Evolutionary conservation across 2,329 filamentous ascomycete genomes (phyloP).

Genomic region (Fusarium anguioides): DNA sequence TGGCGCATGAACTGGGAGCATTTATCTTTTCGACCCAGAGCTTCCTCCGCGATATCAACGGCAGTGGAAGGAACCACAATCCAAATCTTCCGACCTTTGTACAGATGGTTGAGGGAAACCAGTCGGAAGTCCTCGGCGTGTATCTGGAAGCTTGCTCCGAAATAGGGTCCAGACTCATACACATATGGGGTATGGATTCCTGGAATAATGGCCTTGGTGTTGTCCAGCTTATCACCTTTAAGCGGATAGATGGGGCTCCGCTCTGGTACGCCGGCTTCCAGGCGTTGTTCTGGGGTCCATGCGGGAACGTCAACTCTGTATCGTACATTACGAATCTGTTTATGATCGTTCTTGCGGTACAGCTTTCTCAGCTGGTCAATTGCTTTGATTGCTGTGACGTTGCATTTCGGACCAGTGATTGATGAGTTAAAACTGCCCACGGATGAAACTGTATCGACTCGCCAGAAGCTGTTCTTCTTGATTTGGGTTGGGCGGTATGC

Average conservation of each 20-base stretch:
- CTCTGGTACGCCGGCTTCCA: constrained; percentile 51
- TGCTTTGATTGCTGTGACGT: constrained; percentile 42
- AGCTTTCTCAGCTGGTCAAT: constrained; percentile 50
- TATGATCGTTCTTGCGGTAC: constrained; percentile 51
- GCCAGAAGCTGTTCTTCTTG: constrained; percentile 52
- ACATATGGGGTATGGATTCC: constrained; percentile 56
- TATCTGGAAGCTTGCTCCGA: constrained; percentile 55
- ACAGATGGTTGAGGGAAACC: constrained; percentile 54
- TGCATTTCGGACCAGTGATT: constrained; percentile 39
- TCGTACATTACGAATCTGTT: constrained; percentile 52
- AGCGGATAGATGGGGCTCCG: constrained; percentile 53
- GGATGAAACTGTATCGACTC: constrained; percentile 50
- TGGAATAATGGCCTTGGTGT: constrained; percentile 53
- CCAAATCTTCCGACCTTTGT: constrained; percentile 56
- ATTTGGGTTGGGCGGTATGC: constrained; percentile 52
- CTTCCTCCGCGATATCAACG: constrained; percentile 50
- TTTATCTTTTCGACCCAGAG: constrained; percentile 47
- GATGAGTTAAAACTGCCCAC: constrained; percentile 49
- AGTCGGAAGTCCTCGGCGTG: constrained; percentile 56
- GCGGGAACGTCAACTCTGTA: constrained; percentile 55
- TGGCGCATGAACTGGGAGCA: constrained; percentile 57
- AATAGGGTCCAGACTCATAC: constrained; percentile 53
- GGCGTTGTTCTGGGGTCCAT: constrained; percentile 52
- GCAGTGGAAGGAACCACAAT: constrained; percentile 53
- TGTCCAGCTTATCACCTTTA: constrained; percentile 52